phyloP scores from a whole-genome alignment of 2,329 filamentous ascomycete genomes.

The Claviceps citrina region DNA sequence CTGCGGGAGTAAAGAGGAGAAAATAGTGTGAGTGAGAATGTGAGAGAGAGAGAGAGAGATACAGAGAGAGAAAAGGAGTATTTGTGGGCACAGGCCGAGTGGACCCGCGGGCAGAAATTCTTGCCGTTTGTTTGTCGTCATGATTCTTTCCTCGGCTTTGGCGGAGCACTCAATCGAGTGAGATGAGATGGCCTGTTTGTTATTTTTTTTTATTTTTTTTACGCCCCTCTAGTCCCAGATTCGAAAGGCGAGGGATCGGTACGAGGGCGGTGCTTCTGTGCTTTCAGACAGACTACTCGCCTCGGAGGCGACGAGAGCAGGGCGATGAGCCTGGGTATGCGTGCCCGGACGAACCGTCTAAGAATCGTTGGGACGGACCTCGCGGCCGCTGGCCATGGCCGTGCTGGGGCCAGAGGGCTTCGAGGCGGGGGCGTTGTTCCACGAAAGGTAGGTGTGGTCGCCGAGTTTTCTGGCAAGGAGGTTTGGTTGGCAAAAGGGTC shows the following conservation, averaged over 20 bases:
- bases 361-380: conserved; percentile 30
- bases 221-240: neutral
- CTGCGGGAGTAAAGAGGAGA: too few relatives aligned
- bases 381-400: conserved; percentile 40
- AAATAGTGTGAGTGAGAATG: too few relatives aligned
- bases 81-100: too few relatives aligned
- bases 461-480: conserved; percentile 90
- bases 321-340: neutral
- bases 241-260: conserved; percentile 1
- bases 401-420: conserved; percentile 26
- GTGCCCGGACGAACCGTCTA: conserved; percentile 20
- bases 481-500: too few relatives aligned
- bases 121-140: too few relatives aligned
- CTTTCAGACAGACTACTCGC: neutral
- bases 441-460: conserved; percentile 92
- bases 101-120: too few relatives aligned
- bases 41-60: too few relatives aligned
- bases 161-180: too few relatives aligned
- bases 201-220: too few relatives aligned
- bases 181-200: too few relatives aligned
- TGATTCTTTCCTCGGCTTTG: too few relatives aligned
- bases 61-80: too few relatives aligned
- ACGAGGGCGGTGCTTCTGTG: neutral
- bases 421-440: conserved; percentile 53
- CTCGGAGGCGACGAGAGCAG: neutral